Base-by-base conservation (phyloP, 2,329 filamentous ascomycete species). In the Shiraia sp. region DNA sequence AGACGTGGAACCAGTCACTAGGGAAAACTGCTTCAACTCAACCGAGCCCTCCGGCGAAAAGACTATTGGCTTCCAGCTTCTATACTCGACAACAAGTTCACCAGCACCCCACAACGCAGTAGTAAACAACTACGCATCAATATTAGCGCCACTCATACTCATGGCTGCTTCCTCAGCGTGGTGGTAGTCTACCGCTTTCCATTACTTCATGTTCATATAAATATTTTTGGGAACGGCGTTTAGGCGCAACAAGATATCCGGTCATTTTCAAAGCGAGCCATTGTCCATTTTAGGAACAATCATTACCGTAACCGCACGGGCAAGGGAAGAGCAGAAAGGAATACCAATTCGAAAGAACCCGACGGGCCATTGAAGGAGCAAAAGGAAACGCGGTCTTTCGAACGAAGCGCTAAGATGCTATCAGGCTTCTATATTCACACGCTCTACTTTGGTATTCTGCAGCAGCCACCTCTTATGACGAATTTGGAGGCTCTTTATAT, bases 11-110 rank as follows among this genome's bases (percentile, higher is more conserved):
- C 76, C 86, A 54, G 88, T 96, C 53, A 95, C 87, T 65, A 75
- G 78, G 45, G 79, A 82, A 10, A 96, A 96, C 72, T 97, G 92
- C 78, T 90, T 86, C 77, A 97, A 97, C 75, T 88, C 85, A 45
- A 83, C 80, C 32, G 76, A 44, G 0, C 38, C 47, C 7, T 22
- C 19, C 4, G 48, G 37, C 25, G 34, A 65, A 22, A 32, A 55
- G 12, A 83, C 19, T 22, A 22, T 96, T 56, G 80, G 80, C 50
- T 91, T 93, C 75, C 79, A 87, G 40, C 78, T 85, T 51, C 76
- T 96, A 52, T 96, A 90, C 75, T 83, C 86, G 0, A 70, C 72
- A 2, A 65, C 65, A 2, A 66, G 59, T 14, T 66, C 63, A 24
- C 54, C 59, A 7, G 65, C 62, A 4, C 49, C 57, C 13, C 54